These are phyloP conservation scores for Syncephalis plumigaleata DNA, from an alignment of 371 early-diverging fungal genomes.

Conservation along the genomic window DNA sequence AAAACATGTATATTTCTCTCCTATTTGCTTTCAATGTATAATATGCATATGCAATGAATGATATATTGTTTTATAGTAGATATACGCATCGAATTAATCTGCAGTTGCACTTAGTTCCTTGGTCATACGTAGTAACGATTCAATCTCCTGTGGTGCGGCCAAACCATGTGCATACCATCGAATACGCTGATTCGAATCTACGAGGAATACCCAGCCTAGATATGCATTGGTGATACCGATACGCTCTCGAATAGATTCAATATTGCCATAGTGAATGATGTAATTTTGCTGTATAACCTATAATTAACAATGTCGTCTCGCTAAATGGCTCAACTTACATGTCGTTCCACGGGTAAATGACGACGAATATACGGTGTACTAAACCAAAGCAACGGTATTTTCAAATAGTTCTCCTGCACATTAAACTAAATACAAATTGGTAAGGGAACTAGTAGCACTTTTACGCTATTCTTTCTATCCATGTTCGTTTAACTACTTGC, in stretches of 20 bases:
- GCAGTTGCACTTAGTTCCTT: not conserved
- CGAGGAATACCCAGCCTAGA: constrained; percentile 62
- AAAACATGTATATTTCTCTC: too few species aligned
- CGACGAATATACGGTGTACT: constrained; percentile 41
- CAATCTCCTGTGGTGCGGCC: constrained; percentile 43
- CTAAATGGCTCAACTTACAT: constrained; percentile 15
- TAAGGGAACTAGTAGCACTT: too few species aligned
- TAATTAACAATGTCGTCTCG: not conserved
- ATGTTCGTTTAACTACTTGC: too few species aligned
- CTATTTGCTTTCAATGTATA: too few species aligned
- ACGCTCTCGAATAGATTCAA: constrained; percentile 26
- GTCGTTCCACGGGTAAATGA: constrained; percentile 29
- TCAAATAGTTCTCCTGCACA: constrained; percentile 43
- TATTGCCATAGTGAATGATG: constrained; percentile 36
- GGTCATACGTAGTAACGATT: constrained; percentile 13
- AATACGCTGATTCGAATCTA: constrained; percentile 52
- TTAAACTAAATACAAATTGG: constrained; percentile 22
- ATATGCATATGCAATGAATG: too few species aligned
- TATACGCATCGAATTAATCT: too few species aligned
- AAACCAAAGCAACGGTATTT: constrained; percentile 36
- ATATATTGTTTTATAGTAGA: too few species aligned
- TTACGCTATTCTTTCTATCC: too few species aligned
- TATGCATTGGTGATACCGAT: constrained; percentile 54
- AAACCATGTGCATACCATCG: constrained; percentile 77
- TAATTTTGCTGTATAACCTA: constrained; percentile 25